phyloP scores from a whole-genome alignment of 1,284 basidiomycete genomes.

The Cryptococcus sp. region DNA sequence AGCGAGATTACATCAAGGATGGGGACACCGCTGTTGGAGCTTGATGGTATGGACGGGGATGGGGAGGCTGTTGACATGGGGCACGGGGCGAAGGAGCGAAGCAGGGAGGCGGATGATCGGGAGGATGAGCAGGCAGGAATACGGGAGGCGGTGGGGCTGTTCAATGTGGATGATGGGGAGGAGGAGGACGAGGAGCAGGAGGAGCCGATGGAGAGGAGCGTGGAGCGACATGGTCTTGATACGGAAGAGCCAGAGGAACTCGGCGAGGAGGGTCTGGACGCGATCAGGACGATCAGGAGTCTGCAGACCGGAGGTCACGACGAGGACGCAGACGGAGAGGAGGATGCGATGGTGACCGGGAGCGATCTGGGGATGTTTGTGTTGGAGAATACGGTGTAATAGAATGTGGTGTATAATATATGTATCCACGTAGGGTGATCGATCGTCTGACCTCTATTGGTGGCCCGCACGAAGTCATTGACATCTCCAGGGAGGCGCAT shows the following conservation, averaged over 20 bases:
- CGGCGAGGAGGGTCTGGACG: background rate
- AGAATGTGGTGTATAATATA: no score
- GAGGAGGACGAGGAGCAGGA: background rate
- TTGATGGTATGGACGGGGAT: background rate
- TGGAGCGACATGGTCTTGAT: background rate
- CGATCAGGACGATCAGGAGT: background rate
- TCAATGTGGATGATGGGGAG: background rate
- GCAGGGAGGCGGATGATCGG: background rate
- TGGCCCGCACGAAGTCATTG: no score
- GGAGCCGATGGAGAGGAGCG: background rate
- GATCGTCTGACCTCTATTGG: no score
- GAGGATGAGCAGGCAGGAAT: background rate
- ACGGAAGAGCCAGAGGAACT: background rate
- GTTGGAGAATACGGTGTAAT: no score
- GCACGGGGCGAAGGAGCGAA: background rate
- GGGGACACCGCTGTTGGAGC: background rate
- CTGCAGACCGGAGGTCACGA: slow-evolving; percentile 1
- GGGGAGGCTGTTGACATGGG: background rate
- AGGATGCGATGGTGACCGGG: background rate
- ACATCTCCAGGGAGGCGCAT: no score
- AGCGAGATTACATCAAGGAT: background rate
- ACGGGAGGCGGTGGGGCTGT: background rate
- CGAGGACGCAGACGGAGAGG: background rate
- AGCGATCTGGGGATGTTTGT: no score
- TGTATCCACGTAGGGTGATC: no score